Conservation (phyloP, 768 basidiomycete species). For the Mycena haematopus region DNA sequence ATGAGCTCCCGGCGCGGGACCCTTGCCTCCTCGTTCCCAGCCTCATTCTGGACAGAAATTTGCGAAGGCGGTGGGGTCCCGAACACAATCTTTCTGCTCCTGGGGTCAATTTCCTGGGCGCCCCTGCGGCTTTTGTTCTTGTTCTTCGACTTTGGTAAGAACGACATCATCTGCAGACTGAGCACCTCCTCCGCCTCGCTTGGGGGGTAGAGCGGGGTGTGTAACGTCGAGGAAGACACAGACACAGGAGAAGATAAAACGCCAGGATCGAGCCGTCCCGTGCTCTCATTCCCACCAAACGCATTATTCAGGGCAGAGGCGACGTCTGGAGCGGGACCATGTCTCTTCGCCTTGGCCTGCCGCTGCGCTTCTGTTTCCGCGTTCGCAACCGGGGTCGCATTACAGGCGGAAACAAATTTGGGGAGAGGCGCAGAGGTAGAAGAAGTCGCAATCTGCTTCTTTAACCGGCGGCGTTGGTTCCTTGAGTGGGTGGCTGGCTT, state of each 20-base stretch:
- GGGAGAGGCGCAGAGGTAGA: slow-evolving; percentile 11
- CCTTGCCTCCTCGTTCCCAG: background rate
- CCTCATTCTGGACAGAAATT: background rate
- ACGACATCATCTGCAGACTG: slow-evolving; percentile 29
- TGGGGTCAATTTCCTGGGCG: slow-evolving; percentile 9
- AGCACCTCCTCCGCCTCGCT: slow-evolving; percentile 29
- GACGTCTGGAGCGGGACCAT: slow-evolving; percentile 21
- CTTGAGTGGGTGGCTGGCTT: slow-evolving; percentile 24
- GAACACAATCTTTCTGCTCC: slow-evolving; percentile 28
- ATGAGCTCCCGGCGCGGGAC: slow-evolving; percentile 13
- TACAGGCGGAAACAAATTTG: slow-evolving; percentile 23
- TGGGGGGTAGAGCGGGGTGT: slow-evolving; percentile 14
- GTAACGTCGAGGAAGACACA: slow-evolving; percentile 17
- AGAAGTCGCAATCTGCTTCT: slow-evolving; percentile 10
- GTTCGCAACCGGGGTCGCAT: slow-evolving; percentile 12
- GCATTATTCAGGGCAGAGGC: slow-evolving; percentile 24
- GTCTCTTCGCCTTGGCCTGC: slow-evolving; percentile 6
- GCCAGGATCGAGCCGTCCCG: slow-evolving; percentile 22
- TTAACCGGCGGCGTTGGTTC: slow-evolving; percentile 23
- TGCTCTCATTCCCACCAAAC: slow-evolving; percentile 22
- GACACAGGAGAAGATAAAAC: background rate
- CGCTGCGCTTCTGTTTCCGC: slow-evolving; percentile 8
- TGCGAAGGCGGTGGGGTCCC: slow-evolving; percentile 14
- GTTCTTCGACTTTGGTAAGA: slow-evolving; percentile 30
- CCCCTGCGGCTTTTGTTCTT: slow-evolving; percentile 29